Percentiles rank a stretch among this genome's conserved stretches.
Evolutionary conservation across 768 basidiomycete species (phyloP).

Genomic region (Flagelloscypha sp.): DNA sequence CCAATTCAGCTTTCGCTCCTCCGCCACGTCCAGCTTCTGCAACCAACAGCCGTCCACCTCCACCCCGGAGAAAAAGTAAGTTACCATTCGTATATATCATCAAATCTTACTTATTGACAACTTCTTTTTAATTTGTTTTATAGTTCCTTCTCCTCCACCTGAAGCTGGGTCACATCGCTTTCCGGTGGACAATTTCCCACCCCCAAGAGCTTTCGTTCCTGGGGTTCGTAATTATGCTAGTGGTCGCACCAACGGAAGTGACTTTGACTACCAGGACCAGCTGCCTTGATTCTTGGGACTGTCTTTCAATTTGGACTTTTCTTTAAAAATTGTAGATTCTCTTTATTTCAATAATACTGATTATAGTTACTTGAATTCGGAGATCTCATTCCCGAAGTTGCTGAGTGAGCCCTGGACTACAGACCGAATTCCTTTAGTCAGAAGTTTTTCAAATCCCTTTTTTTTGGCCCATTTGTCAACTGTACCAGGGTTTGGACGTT

Average conservation of each 20-base stretch:
- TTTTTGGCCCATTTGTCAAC: too few species aligned
- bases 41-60: slow-evolving; percentile 9
- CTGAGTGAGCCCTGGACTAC: too few species aligned
- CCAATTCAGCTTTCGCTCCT: slow-evolving; percentile 12
- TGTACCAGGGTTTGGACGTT: too few species aligned
- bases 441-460: too few species aligned
- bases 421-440: too few species aligned
- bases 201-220: slow-evolving; percentile 55
- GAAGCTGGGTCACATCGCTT: slow-evolving; percentile 64
- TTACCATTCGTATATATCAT: not conserved
- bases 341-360: too few species aligned
- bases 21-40: slow-evolving; percentile 20
- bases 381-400: too few species aligned
- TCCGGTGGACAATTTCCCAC: slow-evolving; percentile 71
- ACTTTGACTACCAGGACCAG: slow-evolving; percentile 53
- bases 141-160: slow-evolving; percentile 53
- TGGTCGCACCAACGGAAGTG: slow-evolving; percentile 61
- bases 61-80: slow-evolving; percentile 2
- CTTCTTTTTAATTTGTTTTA: not conserved
- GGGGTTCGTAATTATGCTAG: slow-evolving; percentile 50
- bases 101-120: not conserved
- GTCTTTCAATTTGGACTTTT: not conserved
- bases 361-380: too few species aligned
- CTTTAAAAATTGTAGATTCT: too few species aligned
- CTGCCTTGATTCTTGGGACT: too few species aligned